Percentiles rank a stretch among this genome's conserved stretches.
Conservation (phyloP, 1,139 yeast genomes). For the Tardiomyces blankii region DNA sequence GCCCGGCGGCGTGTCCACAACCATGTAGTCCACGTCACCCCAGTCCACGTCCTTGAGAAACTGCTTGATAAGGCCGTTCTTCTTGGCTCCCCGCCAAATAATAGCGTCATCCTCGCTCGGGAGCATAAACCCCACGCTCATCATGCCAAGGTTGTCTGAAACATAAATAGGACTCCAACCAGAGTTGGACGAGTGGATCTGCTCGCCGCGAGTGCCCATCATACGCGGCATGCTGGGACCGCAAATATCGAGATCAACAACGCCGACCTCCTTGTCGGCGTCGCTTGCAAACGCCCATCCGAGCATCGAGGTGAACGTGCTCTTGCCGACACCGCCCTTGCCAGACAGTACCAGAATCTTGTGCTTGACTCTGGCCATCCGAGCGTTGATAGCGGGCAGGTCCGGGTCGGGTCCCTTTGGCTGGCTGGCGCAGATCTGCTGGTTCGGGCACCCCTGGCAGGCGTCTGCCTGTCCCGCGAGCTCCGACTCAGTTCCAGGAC, state of each 20-base stretch:
- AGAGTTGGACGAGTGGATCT: conserved; percentile 75
- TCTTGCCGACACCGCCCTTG: conserved; percentile 97
- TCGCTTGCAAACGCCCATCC: conserved; percentile 95
- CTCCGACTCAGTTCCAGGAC: conserved; percentile 97
- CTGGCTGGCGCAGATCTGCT: conserved; percentile 72
- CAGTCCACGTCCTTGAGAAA: conserved; percentile 92
- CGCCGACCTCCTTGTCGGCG: conserved; percentile 78
- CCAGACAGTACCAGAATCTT: conserved; percentile 84
- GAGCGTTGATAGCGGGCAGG: conserved; percentile 60
- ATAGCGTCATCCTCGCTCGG: conserved; percentile 92
- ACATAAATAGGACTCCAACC: conserved; percentile 98
- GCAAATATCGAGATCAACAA: conserved; percentile 94
- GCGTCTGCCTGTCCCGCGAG: conserved; percentile 91
- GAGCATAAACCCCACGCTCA: conserved; percentile 92
- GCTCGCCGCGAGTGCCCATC: conserved; percentile 86
- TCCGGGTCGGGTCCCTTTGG: conserved; percentile 98
- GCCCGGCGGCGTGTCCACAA: conserved; percentile 98
- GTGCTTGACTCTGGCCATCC: conserved; percentile 61
- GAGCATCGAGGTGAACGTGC: conserved; percentile 89
- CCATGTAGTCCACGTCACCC: conserved; percentile 84
- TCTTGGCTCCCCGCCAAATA: conserved; percentile 95
- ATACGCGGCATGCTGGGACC: conserved; percentile 95
- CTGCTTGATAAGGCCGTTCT: conserved; percentile 86
- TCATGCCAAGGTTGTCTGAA: conserved; percentile 86
- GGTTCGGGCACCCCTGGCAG: conserved; percentile 91